Conservation (phyloP, 352 stramenopile genomes). For the Phytophthora vignae region DNA sequence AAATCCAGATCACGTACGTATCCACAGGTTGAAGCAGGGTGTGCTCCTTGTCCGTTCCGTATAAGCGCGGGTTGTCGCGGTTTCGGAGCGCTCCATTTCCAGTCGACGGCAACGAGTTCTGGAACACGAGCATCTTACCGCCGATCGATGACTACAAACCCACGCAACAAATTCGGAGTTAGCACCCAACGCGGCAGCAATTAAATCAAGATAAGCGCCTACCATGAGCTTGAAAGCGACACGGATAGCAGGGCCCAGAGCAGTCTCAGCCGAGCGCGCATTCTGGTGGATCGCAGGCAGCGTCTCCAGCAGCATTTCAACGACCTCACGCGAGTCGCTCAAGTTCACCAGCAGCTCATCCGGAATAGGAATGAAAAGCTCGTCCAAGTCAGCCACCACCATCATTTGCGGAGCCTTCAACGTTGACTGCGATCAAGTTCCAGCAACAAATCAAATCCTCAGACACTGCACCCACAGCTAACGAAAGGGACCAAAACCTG, state of each 20-base stretch:
- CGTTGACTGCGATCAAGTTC: conserved; percentile 52
- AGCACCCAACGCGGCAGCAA: background rate
- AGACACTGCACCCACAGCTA: background rate
- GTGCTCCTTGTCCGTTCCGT: conserved; percentile 91
- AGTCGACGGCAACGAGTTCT: conserved; percentile 82
- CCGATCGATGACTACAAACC: conserved; percentile 75
- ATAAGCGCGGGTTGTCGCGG: conserved; percentile 81
- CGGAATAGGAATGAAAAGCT: conserved; percentile 91
- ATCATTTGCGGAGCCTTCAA: conserved; percentile 91
- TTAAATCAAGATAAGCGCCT: conserved; percentile 41
- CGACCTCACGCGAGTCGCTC: conserved; percentile 92
- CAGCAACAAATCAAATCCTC: conserved; percentile 64
- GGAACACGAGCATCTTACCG: conserved; percentile 92
- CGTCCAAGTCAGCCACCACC: conserved; percentile 88
- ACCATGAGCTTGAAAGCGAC: conserved; percentile 98
- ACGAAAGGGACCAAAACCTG: background rate
- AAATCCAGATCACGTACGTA: conserved; percentile 51
- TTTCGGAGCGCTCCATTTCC: conserved; percentile 85
- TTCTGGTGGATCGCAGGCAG: conserved; percentile 93
- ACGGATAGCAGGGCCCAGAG: conserved; percentile 90
- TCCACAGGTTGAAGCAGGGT: conserved; percentile 91
- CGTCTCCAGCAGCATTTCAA: conserved; percentile 96
- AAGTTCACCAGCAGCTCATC: conserved; percentile 99
- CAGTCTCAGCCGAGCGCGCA: conserved; percentile 76
- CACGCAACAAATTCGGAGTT: background rate